Percentiles rank a stretch among this genome's conserved stretches.
Conservation (phyloP, 768 basidiomycete species). For the Phanerodontia chrysosporium region DNA sequence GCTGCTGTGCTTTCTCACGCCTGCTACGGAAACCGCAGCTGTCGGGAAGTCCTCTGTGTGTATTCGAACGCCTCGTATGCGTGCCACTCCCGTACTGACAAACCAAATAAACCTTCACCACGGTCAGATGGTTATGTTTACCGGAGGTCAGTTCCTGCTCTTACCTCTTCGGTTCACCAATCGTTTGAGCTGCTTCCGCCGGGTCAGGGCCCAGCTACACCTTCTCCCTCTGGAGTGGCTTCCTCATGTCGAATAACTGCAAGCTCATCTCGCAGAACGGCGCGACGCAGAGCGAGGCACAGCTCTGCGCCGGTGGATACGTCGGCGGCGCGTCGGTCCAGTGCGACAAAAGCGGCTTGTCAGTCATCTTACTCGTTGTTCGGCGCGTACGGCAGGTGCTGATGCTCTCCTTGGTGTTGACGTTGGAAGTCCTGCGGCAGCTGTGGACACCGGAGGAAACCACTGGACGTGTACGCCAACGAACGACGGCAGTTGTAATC, state of each 20-base stretch:
- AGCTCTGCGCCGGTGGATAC: constrained; percentile 2
- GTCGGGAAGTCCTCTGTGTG: not conserved
- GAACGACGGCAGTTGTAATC: not conserved
- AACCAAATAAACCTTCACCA: not conserved
- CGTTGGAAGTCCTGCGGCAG: not conserved
- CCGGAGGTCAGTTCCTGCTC: too few species aligned
- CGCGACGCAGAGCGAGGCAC: not conserved
- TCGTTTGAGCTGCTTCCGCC: not conserved
- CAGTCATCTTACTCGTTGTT: not conserved
- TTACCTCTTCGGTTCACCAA: not conserved
- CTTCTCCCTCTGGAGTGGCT: not conserved
- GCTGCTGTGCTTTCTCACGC: too few species aligned
- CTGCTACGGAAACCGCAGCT: not conserved
- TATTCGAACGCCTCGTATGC: too few species aligned
- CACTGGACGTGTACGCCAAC: not conserved
- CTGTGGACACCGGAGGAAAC: not conserved
- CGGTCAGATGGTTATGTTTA: too few species aligned
- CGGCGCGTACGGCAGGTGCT: not conserved
- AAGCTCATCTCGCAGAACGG: constrained; percentile 1
- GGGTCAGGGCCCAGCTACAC: not conserved
- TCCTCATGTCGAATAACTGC: not conserved
- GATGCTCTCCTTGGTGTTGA: too few species aligned
- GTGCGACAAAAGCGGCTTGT: not conserved
- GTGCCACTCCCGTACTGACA: too few species aligned
- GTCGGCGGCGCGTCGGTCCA: not conserved